These are phyloP conservation scores for Wilcoxina mikolae DNA, from an alignment of 495 filamentous ascomycete species.

Conservation along the genomic window DNA sequence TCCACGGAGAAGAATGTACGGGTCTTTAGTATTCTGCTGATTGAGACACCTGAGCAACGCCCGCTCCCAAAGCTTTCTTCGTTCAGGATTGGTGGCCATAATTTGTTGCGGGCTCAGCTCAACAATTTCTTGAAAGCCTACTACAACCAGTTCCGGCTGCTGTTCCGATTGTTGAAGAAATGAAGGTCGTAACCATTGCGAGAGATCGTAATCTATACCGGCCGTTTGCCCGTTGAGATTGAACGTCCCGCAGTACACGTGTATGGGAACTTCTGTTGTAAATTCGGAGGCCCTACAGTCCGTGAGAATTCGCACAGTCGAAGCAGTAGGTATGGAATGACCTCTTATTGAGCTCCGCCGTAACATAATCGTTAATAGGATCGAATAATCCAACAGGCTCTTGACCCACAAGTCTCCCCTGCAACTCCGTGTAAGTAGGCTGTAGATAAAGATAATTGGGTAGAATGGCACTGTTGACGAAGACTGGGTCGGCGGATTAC, in stretches of 20 bases:
- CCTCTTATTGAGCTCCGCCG: conserved; percentile 53
- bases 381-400: conserved; percentile 73
- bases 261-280: conserved; percentile 37
- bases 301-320: no score
- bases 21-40: conserved; percentile 43
- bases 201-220: conserved; percentile 64
- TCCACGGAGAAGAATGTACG: conserved; percentile 77
- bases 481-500: no score
- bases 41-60: conserved; percentile 70
- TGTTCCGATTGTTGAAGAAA: conserved; percentile 38
- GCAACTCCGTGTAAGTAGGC: background rate
- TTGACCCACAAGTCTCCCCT: conserved; percentile 70
- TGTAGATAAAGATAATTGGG: no score
- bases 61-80: conserved; percentile 72
- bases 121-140: conserved; percentile 97
- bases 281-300: conserved; percentile 35
- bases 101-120: conserved; percentile 94
- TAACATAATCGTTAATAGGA: conserved; percentile 82
- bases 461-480: no score
- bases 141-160: conserved; percentile 64
- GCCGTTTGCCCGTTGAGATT: conserved; percentile 78
- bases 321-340: background rate
- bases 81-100: conserved; percentile 88
- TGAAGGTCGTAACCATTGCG: conserved; percentile 60
- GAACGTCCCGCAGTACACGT: conserved; percentile 78